Percentiles rank a stretch among this genome's conserved stretches.
Evolutionary conservation across 345 rosid species (phyloP).

Genomic region (Eucalyptus tenuipes): DNA sequence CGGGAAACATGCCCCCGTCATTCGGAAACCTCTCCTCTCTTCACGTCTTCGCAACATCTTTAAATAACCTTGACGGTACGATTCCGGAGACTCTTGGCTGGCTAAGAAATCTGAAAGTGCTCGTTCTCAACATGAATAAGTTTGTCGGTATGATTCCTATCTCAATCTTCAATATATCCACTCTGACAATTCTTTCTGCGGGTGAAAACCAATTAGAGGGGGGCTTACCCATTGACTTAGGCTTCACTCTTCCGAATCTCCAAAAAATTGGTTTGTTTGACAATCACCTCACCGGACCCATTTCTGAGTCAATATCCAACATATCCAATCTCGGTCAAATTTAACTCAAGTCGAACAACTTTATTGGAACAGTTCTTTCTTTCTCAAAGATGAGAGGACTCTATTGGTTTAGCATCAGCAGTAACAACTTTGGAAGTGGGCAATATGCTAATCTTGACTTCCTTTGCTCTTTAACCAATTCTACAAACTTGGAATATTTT

Average conservation of each 20-base stretch:
- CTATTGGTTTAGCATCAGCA: too few species aligned
- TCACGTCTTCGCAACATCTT: neutral
- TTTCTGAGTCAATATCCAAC: neutral
- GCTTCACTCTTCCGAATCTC: neutral
- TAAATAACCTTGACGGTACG: neutral
- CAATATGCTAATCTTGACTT: neutral
- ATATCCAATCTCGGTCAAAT: accelerated
- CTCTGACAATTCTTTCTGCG: neutral
- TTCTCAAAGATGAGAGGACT: neutral
- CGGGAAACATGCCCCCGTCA: neutral
- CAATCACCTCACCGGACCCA: neutral
- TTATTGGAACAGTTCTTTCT: neutral
- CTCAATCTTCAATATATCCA: neutral
- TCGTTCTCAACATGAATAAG: neutral
- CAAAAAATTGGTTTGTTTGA: neutral
- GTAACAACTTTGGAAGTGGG: neutral
- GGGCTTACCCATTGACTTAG: accelerated
- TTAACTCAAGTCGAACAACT: too few species aligned
- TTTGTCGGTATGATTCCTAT: neutral
- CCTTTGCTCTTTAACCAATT: neutral
- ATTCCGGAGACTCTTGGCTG: neutral
- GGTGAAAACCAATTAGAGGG: neutral
- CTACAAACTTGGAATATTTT: neutral
- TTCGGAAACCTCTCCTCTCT: neutral
- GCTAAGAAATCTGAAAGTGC: neutral